Conservation (phyloP, 768 basidiomycete genomes). For the Gloeopeniophorella convolvens region DNA sequence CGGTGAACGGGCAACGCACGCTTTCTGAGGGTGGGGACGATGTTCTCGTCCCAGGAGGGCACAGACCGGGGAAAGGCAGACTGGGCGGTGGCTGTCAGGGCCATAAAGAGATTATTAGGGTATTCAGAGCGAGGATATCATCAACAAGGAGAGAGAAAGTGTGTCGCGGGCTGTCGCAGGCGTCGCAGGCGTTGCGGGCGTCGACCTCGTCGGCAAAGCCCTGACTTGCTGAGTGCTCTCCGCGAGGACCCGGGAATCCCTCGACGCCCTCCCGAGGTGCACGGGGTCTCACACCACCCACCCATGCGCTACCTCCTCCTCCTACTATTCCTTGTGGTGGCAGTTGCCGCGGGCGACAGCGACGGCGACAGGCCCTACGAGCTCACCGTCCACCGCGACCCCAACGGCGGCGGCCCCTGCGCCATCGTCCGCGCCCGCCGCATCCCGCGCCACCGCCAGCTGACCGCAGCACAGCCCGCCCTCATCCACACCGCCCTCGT, state of each 20-base stretch:
- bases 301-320: not conserved
- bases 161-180: too few species aligned
- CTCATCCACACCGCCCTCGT: not conserved
- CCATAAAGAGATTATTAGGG: too few species aligned
- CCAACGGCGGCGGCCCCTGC: conserved; percentile 14
- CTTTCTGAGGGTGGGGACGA: conserved; percentile 76
- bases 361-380: conserved; percentile 12
- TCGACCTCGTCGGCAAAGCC: too few species aligned
- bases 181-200: too few species aligned
- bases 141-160: too few species aligned
- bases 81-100: conserved; percentile 36
- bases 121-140: too few species aligned
- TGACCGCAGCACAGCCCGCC: conserved; percentile 11
- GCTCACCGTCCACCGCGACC: conserved; percentile 20
- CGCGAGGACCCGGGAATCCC: too few species aligned
- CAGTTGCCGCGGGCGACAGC: too few species aligned
- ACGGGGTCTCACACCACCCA: too few species aligned
- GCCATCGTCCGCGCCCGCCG: conserved; percentile 3
- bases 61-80: conserved; percentile 31
- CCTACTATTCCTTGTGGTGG: not conserved
- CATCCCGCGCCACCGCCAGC: conserved; percentile 14
- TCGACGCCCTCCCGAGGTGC: too few species aligned
- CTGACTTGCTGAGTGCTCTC: too few species aligned
- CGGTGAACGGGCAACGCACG: conserved; percentile 25
- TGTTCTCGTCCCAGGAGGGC: conserved; percentile 74